Evolutionary conservation across 2,329 filamentous ascomycete species (phyloP), one percentile per base, ranked within the genome.

Genomic region (Domatiomyces catenatus): DNA sequence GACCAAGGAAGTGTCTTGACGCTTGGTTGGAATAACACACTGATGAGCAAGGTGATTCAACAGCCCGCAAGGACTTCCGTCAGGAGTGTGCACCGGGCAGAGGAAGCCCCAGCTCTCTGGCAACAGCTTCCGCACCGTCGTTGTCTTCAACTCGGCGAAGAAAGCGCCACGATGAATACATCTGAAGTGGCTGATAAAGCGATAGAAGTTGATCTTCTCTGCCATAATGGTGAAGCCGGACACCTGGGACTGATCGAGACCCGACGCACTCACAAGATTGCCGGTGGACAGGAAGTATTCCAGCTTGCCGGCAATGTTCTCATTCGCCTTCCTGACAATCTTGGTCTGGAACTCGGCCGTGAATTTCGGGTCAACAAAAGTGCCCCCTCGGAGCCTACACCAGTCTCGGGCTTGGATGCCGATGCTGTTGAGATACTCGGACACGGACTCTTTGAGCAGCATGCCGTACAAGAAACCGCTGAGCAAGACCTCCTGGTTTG

Each of bases 101-200:
- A 98, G 73, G 70, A 95, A 98, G 6, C 92, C 92, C 92, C 92
- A 98, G 59, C 88, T 94, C 65, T 98, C 92, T 1, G 92, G 92
- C 18, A 96, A 71, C 59, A 98, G 73, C 67, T 96, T 98, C 71
- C 92, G 80, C 48, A 98, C 92, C 0, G 92, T 92, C 0, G 92
- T 98, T 0, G 92, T 98, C 70, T 95, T 96, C 57, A 98, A 71
- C 65, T 96, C 86, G 2, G 92, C 92, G 66, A 98, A 98, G 77
- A 98, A 98, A 64, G 87, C 92, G 74, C 92, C 92, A 80, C 92
- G 81, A 71, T 98, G 92, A 52, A 98, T 87, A 88, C 95, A 95
- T 59, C 92, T 84, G 76, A 98, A 98, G 68, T 98, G 92, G 67
- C 86, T 92, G 71, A 98, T 94, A 71, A 96, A 98, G 61, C 92